A percentile compares a stretch with the other conserved stretches of the same genome.
phyloP scores from a whole-genome alignment of 192 early-diverging fungal species.

The Entomortierella chlamydospora region DNA sequence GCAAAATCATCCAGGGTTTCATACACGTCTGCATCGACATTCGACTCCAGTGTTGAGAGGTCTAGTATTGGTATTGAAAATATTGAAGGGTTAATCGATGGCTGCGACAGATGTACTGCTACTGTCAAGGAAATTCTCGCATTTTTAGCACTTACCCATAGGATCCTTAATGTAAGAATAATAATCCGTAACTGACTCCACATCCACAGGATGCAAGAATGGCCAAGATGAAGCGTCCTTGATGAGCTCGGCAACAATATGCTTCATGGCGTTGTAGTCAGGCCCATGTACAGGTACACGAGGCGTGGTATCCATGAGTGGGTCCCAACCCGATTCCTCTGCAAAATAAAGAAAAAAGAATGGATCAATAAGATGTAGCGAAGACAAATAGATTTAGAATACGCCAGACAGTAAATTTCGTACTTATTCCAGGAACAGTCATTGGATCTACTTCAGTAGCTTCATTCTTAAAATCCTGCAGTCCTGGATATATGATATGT shows the following conservation, averaged over 20 bases:
- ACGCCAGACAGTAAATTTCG: conserved; percentile 7
- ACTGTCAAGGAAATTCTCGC: neutral
- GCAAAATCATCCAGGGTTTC: conserved; percentile 84
- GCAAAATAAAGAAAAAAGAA: neutral
- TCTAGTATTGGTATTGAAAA: conserved; percentile 59
- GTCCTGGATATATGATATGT: conserved; percentile 84
- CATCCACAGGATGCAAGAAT: conserved; percentile 91
- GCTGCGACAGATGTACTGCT: neutral
- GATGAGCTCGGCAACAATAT: conserved; percentile 81
- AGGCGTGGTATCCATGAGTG: conserved; percentile 79
- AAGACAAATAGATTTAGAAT: neutral
- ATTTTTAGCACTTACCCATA: conserved; percentile 75
- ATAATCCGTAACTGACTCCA: conserved; percentile 92
- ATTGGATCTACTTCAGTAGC: conserved; percentile 77
- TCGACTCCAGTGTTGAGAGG: conserved; percentile 83
- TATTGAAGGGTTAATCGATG: neutral
- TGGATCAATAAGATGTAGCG: neutral
- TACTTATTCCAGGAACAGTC: conserved; percentile 88
- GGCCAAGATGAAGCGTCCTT: conserved; percentile 90
- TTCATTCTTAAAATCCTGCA: conserved; percentile 75
- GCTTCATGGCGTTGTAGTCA: conserved; percentile 76
- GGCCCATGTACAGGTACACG: conserved; percentile 61
- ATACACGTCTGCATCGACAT: conserved; percentile 91
- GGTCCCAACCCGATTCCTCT: conserved; percentile 94
- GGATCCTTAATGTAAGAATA: conserved; percentile 96